Percentiles rank a stretch among this genome's conserved stretches.
Conservation (phyloP, 73 alveolate species). For the Strombidium stylifer region DNA sequence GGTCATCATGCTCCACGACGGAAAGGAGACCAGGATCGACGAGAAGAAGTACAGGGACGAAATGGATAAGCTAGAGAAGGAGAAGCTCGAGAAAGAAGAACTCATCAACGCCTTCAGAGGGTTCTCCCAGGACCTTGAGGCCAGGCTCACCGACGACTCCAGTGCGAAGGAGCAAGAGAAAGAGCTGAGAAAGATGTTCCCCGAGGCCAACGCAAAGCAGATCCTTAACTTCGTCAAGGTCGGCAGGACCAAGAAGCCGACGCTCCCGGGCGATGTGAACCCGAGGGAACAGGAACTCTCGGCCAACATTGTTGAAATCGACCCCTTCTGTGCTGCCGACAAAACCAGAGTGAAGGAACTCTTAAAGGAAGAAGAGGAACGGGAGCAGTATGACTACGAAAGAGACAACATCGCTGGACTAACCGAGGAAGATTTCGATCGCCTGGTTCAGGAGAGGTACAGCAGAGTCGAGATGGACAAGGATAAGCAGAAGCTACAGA, state of each 20-base stretch:
- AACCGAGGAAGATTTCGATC: conserved; percentile 54
- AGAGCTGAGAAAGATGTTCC: conserved; percentile 52
- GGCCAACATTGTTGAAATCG: conserved; percentile 29
- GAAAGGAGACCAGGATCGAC: conserved; percentile 46
- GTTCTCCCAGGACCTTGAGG: conserved; percentile 36
- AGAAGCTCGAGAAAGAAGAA: conserved; percentile 30
- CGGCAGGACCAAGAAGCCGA: conserved; percentile 48
- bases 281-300: conserved; percentile 44
- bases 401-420: conserved; percentile 34
- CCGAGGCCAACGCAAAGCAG: conserved; percentile 37
- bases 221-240: conserved; percentile 55
- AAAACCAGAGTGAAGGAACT: conserved; percentile 26
- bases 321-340: conserved; percentile 45
- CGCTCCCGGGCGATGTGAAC: conserved; percentile 18
- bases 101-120: conserved; percentile 26
- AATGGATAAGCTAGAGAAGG: conserved; percentile 38
- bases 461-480: conserved; percentile 50
- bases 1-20: conserved; percentile 63
- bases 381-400: conserved; percentile 46
- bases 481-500: conserved; percentile 12
- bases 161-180: conserved; percentile 47
- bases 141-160: conserved; percentile 8
- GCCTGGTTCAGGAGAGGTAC: conserved; percentile 46
- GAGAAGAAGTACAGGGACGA: conserved; percentile 36
- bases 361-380: conserved; percentile 42